Percentiles rank a stretch among this genome's conserved stretches.
phyloP scores from a whole-genome alignment of 208 protist genomes.

The Wallacemonas sp. region DNA sequence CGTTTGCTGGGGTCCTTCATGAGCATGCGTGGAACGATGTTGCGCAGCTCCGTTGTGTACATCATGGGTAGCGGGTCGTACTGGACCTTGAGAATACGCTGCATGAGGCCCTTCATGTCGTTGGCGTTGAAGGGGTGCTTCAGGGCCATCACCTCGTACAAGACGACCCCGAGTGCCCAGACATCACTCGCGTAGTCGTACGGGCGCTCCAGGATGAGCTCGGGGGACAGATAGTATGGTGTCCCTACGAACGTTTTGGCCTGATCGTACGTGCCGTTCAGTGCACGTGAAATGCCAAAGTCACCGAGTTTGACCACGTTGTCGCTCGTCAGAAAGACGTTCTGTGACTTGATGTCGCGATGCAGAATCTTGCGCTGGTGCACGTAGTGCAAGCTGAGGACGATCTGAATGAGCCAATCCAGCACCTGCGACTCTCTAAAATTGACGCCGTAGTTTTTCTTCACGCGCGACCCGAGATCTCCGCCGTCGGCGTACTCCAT shows the following conservation, averaged over 20 bases:
- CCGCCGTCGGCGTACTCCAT: slow-evolving; percentile 93
- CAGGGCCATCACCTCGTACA: slow-evolving; percentile 88
- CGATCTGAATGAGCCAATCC: slow-evolving; percentile 91
- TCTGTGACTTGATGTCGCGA: slow-evolving; percentile 94
- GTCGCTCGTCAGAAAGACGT: slow-evolving; percentile 91
- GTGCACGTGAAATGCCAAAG: slow-evolving; percentile 93
- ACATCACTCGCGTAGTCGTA: slow-evolving; percentile 95
- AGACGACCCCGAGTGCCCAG: slow-evolving; percentile 91
- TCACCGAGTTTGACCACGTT: slow-evolving; percentile 92
- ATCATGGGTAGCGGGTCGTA: slow-evolving; percentile 76
- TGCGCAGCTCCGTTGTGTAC: slow-evolving; percentile 75
- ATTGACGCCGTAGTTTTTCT: slow-evolving; percentile 76
- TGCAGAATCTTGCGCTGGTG: slow-evolving; percentile 94
- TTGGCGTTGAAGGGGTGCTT: slow-evolving; percentile 91
- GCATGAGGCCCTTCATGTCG: slow-evolving; percentile 88
- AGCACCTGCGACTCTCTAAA: slow-evolving; percentile 85
- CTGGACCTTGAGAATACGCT: slow-evolving; percentile 87
- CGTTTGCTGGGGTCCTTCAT: slow-evolving; percentile 72
- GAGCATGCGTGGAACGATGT: slow-evolving; percentile 77
- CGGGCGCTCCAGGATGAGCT: slow-evolving; percentile 91
- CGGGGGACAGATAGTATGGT: slow-evolving; percentile 94
- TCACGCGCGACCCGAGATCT: slow-evolving; percentile 79
- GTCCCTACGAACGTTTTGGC: slow-evolving; percentile 95
- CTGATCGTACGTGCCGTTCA: slow-evolving; percentile 90
- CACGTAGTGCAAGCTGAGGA: slow-evolving; percentile 88